phyloP scores from a whole-genome alignment of 306 rosid species.

The Rosa persica region DNA sequence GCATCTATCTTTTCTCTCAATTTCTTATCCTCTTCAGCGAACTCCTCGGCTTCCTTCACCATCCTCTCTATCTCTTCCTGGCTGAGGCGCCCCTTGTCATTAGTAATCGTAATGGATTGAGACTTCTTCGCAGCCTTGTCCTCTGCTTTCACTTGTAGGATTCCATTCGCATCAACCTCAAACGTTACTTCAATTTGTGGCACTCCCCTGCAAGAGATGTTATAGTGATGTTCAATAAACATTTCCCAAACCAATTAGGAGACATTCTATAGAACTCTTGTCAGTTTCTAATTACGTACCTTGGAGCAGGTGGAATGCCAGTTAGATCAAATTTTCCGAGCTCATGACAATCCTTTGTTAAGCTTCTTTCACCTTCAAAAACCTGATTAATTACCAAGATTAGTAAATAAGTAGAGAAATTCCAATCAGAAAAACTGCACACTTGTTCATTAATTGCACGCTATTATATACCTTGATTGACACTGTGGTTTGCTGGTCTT shows the following conservation, averaged over 20 bases:
- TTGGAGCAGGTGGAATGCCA: constrained; percentile 60
- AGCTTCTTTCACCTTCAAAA: constrained; percentile 51
- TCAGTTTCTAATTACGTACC: constrained; percentile 26
- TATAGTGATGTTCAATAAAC: neutral
- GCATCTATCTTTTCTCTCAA: constrained; percentile 47
- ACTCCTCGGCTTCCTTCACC: constrained; percentile 64
- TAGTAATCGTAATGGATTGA: constrained; percentile 47
- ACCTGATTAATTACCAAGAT: constrained; percentile 25
- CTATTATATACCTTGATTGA: constrained; percentile 37
- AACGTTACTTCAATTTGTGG: constrained; percentile 66
- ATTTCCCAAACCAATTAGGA: neutral
- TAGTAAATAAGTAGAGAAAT: neutral
- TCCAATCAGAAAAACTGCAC: neutral
- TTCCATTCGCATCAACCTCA: constrained; percentile 59
- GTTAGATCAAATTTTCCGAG: constrained; percentile 47
- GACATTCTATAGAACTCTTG: neutral
- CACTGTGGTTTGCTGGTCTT: constrained; percentile 52
- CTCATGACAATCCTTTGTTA: constrained; percentile 54
- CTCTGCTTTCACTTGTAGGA: constrained; percentile 50
- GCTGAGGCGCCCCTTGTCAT: constrained; percentile 65
- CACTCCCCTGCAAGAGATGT: constrained; percentile 39
- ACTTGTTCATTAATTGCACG: neutral
- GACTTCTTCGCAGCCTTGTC: constrained; percentile 56
- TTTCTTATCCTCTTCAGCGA: constrained; percentile 51
- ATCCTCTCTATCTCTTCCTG: constrained; percentile 53